Conservation (phyloP, 257 asterid species). For the Phtheirospermum japonicum region DNA sequence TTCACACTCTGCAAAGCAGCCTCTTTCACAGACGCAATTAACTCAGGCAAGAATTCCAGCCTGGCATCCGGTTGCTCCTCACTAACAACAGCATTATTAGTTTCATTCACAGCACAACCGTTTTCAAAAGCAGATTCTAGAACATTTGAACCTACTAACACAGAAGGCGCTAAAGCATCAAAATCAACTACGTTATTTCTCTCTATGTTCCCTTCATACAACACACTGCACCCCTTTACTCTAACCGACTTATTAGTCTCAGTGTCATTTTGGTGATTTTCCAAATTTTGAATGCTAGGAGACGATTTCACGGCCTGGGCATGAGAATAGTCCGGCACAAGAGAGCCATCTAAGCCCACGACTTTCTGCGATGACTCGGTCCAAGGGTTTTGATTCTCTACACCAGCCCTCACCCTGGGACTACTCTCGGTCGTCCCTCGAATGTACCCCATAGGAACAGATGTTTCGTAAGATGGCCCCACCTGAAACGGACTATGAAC, state of each 20-base stretch:
- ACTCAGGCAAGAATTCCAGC: slow-evolving; percentile 63
- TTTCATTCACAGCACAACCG: slow-evolving; percentile 35
- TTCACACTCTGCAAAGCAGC: slow-evolving; percentile 52
- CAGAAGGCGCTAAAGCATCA: slow-evolving; percentile 26
- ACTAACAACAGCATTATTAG: slow-evolving; percentile 25
- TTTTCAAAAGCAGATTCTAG: slow-evolving; percentile 30
- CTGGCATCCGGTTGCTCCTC: slow-evolving; percentile 39
- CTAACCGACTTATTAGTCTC: slow-evolving; percentile 28
- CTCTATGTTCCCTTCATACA: slow-evolving; percentile 34
- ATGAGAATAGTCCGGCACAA: slow-evolving; percentile 49
- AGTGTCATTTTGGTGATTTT: slow-evolving; percentile 32
- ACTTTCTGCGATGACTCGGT: slow-evolving; percentile 56
- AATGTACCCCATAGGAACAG: slow-evolving; percentile 50
- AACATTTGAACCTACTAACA: slow-evolving; percentile 25
- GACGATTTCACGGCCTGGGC: slow-evolving; percentile 39
- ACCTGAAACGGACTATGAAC: slow-evolving; percentile 58
- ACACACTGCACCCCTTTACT: slow-evolving; percentile 24
- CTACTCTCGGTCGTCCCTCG: slow-evolving; percentile 50
- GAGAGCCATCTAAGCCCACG: slow-evolving; percentile 46
- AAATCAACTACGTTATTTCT: slow-evolving; percentile 31
- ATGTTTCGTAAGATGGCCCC: slow-evolving; percentile 49
- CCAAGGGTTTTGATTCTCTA: slow-evolving; percentile 64
- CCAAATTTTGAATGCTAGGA: slow-evolving; percentile 41
- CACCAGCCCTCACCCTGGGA: slow-evolving; percentile 52
- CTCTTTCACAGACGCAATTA: slow-evolving; percentile 62